These are phyloP conservation scores for Penicillium goetzii DNA, from an alignment of 495 filamentous ascomycete genomes.

Conservation along the genomic window DNA sequence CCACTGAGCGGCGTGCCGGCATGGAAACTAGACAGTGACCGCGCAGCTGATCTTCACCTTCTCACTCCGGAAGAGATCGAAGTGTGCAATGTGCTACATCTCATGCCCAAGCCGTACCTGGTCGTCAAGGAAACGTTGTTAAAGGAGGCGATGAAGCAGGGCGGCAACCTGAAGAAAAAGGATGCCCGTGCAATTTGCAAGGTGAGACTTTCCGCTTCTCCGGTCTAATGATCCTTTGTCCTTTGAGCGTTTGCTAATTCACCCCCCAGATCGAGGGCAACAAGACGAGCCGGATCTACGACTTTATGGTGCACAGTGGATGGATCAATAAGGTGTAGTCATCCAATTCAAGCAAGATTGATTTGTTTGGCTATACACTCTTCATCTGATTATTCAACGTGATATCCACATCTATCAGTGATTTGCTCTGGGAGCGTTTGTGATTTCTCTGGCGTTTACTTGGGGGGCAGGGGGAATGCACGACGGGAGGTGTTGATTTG, in stretches of 20 bases:
- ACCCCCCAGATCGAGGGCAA: conserved; percentile 61
- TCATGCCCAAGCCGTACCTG: conserved; percentile 92
- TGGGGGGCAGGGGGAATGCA: background rate
- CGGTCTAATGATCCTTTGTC: background rate
- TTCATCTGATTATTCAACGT: conserved; percentile 10
- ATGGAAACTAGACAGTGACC: conserved; percentile 73
- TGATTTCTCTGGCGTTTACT: conserved; percentile 27
- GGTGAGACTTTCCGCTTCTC: conserved; percentile 37
- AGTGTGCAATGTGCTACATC: conserved; percentile 76
- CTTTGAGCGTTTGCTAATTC: conserved; percentile 16
- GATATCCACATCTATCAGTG: conserved; percentile 26
- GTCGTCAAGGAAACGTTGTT: conserved; percentile 90
- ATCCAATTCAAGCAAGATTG: background rate
- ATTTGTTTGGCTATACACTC: conserved; percentile 9
- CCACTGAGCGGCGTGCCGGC: conserved; percentile 62
- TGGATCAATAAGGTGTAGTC: conserved; percentile 78
- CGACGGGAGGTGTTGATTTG: conserved; percentile 14
- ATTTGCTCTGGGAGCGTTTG: conserved; percentile 23
- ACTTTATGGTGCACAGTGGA: conserved; percentile 90
- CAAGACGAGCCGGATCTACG: conserved; percentile 75
- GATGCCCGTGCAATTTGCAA: conserved; percentile 72
- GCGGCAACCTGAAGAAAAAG: conserved; percentile 89
- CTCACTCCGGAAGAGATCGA: conserved; percentile 83
- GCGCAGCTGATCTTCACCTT: conserved; percentile 78
- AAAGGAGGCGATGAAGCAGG: conserved; percentile 84